phyloP scores from a whole-genome alignment of 1,284 basidiomycete genomes.

The Fistulina hepatica region DNA sequence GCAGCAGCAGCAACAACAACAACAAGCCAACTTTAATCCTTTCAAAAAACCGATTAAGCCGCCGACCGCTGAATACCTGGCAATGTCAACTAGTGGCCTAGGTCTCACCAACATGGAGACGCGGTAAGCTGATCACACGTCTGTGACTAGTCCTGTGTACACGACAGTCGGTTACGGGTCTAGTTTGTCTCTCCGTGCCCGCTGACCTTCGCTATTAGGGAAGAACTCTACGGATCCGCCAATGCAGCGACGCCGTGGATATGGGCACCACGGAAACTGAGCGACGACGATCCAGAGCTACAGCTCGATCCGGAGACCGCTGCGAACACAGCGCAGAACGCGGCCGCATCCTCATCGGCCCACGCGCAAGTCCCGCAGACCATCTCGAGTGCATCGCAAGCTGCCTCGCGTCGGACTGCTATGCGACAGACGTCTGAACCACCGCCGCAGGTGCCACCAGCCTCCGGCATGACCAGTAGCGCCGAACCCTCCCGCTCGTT shows the following conservation, averaged over 20 bases:
- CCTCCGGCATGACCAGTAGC: slow-evolving; percentile 6
- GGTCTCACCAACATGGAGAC: slow-evolving; percentile 56
- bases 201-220: slow-evolving; percentile 18
- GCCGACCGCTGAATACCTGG: slow-evolving; percentile 50
- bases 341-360: background rate
- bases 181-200: background rate
- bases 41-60: slow-evolving; percentile 48
- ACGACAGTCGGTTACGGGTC: slow-evolving; percentile 7
- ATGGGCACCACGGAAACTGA: slow-evolving; percentile 30
- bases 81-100: slow-evolving; percentile 49
- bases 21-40: slow-evolving; percentile 37
- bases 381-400: background rate
- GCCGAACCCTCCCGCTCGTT: slow-evolving; percentile 6
- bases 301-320: slow-evolving; percentile 1
- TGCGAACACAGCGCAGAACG: too few relatives aligned
- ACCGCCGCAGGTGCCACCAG: slow-evolving; percentile 6
- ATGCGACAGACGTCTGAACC: slow-evolving; percentile 15
- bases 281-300: slow-evolving; percentile 20
- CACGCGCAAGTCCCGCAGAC: background rate
- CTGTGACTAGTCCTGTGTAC: slow-evolving; percentile 10
- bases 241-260: slow-evolving; percentile 33
- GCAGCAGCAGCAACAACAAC: slow-evolving; percentile 18
- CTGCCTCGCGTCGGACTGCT: slow-evolving; percentile 3
- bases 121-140: slow-evolving; percentile 29
- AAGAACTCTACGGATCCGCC: slow-evolving; percentile 25